Percentiles rank a stretch among this genome's conserved stretches.
Evolutionary conservation across 805 yeast species (phyloP).

Genomic region (Candida bentonensis): DNA sequence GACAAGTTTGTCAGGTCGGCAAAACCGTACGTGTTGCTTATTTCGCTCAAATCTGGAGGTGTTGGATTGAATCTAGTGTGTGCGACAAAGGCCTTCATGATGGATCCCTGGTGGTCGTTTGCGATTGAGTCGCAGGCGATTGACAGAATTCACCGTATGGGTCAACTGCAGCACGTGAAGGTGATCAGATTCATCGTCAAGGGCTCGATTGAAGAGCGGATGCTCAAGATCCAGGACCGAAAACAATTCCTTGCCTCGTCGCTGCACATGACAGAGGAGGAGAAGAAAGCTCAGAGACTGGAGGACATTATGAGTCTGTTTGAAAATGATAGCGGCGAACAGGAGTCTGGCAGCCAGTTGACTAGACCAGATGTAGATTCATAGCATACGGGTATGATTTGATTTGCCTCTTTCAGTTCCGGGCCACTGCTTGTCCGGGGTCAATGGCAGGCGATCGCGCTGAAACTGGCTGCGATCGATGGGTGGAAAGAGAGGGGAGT

Average conservation of each 20-base stretch:
- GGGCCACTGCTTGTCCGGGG: neutral
- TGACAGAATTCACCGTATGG: conserved; percentile 82
- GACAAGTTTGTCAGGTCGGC: conserved; percentile 34
- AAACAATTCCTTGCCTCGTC: conserved; percentile 31
- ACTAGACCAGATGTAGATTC: neutral
- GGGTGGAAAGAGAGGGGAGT: neutral
- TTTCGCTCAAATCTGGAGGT: conserved; percentile 87
- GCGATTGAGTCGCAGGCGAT: conserved; percentile 86
- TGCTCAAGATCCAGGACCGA: conserved; percentile 75
- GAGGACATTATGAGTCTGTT: conserved; percentile 24
- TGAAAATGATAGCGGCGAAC: conserved; percentile 9
- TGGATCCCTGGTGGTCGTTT: conserved; percentile 98
- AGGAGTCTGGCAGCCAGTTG: neutral
- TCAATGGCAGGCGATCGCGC: neutral
- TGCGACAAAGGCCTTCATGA: conserved; percentile 72
- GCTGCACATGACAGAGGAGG: conserved; percentile 22
- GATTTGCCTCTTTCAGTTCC: neutral
- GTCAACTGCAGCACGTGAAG: conserved; percentile 59
- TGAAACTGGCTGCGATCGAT: neutral
- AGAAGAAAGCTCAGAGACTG: conserved; percentile 19
- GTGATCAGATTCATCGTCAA: conserved; percentile 72
- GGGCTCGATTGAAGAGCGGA: conserved; percentile 73
- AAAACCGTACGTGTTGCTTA: conserved; percentile 35
- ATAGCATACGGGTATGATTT: neutral
- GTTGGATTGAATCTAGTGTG: conserved; percentile 80